Percentiles rank a stretch among this genome's conserved stretches.
Evolutionary conservation across 1,139 yeast species (phyloP).

Genomic region (Geotrichum fermentans): DNA sequence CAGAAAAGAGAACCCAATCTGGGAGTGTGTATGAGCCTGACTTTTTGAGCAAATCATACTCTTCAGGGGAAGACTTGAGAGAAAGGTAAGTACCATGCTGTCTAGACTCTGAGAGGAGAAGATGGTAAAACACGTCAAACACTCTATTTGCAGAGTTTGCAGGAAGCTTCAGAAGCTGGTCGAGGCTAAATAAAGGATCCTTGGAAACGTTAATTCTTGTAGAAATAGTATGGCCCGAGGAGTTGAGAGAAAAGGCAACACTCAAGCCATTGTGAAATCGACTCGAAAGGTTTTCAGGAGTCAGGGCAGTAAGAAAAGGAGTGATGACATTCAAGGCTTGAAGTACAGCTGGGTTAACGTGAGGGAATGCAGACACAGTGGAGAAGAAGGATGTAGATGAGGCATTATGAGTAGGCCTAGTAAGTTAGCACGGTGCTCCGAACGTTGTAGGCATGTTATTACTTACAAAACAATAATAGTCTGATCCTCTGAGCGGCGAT

Average conservation of each 20-base stretch:
- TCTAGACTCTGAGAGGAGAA: constrained; percentile 36
- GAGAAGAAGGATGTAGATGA: constrained; percentile 28
- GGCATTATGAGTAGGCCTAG: constrained; percentile 25
- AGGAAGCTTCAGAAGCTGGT: constrained; percentile 35
- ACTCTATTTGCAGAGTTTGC: constrained; percentile 30
- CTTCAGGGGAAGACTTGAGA: constrained; percentile 33
- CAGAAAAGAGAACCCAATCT: constrained; percentile 38
- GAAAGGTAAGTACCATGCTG: constrained; percentile 34
- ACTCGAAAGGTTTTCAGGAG: constrained; percentile 38
- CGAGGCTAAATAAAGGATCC: constrained; percentile 32
- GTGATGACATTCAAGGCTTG: constrained; percentile 38
- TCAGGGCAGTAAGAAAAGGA: constrained; percentile 40
- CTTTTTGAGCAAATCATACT: constrained; percentile 34
- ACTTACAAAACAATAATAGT: constrained; percentile 36
- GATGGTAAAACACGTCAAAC: constrained; percentile 40
- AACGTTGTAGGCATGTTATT: neutral
- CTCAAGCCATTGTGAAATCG: constrained; percentile 39
- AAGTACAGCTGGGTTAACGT: constrained; percentile 35
- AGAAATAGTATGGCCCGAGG: constrained; percentile 36
- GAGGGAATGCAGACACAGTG: constrained; percentile 37
- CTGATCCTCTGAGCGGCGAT: constrained; percentile 41
- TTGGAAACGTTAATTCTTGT: constrained; percentile 36
- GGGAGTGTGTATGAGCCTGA: constrained; percentile 37
- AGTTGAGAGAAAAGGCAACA: constrained; percentile 33
- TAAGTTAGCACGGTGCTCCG: neutral